Evolutionary conservation across 345 rosid species (phyloP).

Genomic region (Camelina sativa): DNA sequence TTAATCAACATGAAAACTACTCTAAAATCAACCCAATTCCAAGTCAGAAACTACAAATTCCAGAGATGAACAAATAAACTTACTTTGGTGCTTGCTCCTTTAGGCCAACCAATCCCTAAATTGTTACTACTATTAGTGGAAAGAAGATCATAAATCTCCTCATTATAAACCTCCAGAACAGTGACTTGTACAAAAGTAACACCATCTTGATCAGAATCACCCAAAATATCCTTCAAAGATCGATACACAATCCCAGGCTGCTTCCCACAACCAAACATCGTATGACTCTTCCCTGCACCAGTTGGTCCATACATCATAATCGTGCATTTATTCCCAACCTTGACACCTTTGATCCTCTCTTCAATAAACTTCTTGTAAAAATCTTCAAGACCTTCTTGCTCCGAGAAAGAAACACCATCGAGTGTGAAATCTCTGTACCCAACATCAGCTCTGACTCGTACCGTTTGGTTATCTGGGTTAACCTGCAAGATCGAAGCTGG

Average conservation of each 20-base stretch:
- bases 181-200: conserved; percentile 84
- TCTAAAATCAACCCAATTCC: neutral
- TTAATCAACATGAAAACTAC: too few species aligned
- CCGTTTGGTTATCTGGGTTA: conserved; percentile 61
- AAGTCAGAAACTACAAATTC: neutral
- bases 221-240: conserved; percentile 74
- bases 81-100: conserved; percentile 78
- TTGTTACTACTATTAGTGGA: conserved; percentile 65
- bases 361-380: conserved; percentile 79
- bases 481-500: conserved; percentile 58
- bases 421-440: conserved; percentile 92
- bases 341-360: conserved; percentile 80
- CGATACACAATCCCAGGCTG: conserved; percentile 89
- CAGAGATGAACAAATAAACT: neutral
- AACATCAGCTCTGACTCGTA: conserved; percentile 78
- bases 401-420: conserved; percentile 87
- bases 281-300: conserved; percentile 94
- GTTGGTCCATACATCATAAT: conserved; percentile 99
- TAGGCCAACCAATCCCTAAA: conserved; percentile 82
- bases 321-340: conserved; percentile 78
- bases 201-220: conserved; percentile 56
- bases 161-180: conserved; percentile 92
- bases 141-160: conserved; percentile 91
- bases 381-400: conserved; percentile 68
- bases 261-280: conserved; percentile 91